Evolutionary conservation across 495 filamentous ascomycete species (phyloP).

Genomic region (Saxophila tyrrhenica): DNA sequence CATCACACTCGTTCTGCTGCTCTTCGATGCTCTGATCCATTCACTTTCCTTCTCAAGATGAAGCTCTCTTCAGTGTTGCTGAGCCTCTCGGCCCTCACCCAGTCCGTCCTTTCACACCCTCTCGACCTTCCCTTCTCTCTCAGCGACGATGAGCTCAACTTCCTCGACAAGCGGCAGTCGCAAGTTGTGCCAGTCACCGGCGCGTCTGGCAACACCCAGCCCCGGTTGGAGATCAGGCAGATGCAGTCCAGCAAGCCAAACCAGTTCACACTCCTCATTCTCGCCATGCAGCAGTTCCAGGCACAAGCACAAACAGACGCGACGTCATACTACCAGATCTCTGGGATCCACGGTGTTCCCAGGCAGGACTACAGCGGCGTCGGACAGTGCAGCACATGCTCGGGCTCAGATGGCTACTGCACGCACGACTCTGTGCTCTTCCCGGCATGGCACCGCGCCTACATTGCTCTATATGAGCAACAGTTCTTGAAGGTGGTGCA

Average conservation of each 20-base stretch:
- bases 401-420: constrained; percentile 28
- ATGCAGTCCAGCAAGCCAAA: constrained; percentile 21
- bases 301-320: constrained; percentile 17
- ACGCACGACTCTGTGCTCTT: constrained; percentile 33
- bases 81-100: neutral
- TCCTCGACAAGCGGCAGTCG: constrained; percentile 7
- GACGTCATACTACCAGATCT: constrained; percentile 25
- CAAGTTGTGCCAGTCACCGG: constrained; percentile 20
- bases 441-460: constrained; percentile 36
- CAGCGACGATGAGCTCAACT: neutral
- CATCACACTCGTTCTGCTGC: neutral
- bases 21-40: neutral
- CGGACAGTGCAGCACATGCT: constrained; percentile 13
- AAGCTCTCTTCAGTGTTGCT: neutral
- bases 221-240: constrained; percentile 24
- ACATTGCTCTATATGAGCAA: constrained; percentile 25
- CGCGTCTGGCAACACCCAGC: constrained; percentile 19
- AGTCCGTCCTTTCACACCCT: neutral
- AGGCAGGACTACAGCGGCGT: constrained; percentile 16
- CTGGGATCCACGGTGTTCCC: constrained; percentile 25
- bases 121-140: neutral
- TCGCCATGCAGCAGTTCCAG: constrained; percentile 23
- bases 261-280: constrained; percentile 25
- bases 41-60: neutral
- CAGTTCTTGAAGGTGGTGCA: constrained; percentile 19